These are phyloP conservation scores for Cytospora paraplurivora DNA, from an alignment of 2,329 filamentous ascomycete genomes.

Conservation along the genomic window DNA sequence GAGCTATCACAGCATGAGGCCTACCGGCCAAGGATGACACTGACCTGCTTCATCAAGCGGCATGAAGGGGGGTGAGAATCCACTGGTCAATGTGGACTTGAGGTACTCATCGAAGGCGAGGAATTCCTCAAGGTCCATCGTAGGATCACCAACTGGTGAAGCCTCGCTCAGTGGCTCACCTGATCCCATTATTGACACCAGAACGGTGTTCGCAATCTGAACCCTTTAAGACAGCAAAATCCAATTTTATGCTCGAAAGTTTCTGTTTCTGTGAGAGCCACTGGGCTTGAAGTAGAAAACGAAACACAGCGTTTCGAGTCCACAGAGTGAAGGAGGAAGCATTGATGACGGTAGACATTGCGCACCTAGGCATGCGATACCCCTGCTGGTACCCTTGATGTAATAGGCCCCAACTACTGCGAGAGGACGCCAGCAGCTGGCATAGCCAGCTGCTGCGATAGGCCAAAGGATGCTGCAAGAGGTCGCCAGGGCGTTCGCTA, in stretches of 20 bases:
- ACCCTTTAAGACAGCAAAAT: background rate
- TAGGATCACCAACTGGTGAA: background rate
- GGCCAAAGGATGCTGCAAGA: background rate
- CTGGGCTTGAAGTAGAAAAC: background rate
- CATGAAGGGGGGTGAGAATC: background rate
- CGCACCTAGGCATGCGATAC: background rate
- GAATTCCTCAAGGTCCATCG: background rate
- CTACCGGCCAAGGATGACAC: slow-evolving; percentile 1
- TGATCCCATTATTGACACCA: background rate
- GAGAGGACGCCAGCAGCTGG: background rate
- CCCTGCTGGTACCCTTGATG: background rate
- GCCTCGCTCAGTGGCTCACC: background rate
- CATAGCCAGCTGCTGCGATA: no score
- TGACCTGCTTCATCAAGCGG: background rate
- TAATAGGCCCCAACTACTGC: background rate
- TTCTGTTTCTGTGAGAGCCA: background rate
- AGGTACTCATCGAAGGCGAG: background rate
- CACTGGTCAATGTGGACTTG: background rate
- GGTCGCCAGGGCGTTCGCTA: background rate
- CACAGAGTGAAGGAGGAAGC: background rate
- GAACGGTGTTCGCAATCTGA: background rate
- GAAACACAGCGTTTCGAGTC: background rate
- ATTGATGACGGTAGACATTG: background rate
- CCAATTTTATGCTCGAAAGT: background rate
- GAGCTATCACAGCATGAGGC: slow-evolving; percentile 8